Evolutionary conservation across 1,284 basidiomycete species (phyloP).

Genomic region (Tilletia caries): DNA sequence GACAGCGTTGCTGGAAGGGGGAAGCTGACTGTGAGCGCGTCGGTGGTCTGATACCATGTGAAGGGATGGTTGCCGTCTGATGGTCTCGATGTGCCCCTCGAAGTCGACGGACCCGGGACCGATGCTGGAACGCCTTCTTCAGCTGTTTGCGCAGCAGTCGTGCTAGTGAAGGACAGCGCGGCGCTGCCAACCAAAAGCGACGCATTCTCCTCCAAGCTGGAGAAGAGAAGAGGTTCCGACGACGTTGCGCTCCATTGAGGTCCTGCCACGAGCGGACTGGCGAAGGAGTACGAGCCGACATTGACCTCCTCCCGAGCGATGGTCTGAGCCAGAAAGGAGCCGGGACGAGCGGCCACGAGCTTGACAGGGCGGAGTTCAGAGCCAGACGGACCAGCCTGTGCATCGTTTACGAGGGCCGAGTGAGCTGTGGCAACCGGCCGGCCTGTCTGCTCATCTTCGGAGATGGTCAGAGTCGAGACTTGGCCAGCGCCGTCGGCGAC

Average conservation of each 20-base stretch:
- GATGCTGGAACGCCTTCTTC: background rate
- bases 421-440: background rate
- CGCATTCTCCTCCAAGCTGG: background rate
- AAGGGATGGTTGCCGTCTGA: conserved; percentile 60
- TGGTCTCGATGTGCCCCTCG: conserved; percentile 11
- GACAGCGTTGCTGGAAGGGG: conserved; percentile 65
- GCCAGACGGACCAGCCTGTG: background rate
- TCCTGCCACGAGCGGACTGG: background rate
- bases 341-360: background rate
- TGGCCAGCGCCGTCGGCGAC: background rate
- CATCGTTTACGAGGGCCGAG: background rate
- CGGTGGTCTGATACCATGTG: conserved; percentile 82
- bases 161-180: too few relatives aligned
- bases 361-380: background rate
- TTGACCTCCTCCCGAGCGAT: background rate
- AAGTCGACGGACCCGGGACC: background rate
- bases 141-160: too few relatives aligned
- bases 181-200: background rate
- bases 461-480: background rate
- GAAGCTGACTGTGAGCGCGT: conserved; percentile 76
- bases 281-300: background rate
- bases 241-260: conserved; percentile 24
- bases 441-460: background rate
- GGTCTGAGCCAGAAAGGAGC: background rate
- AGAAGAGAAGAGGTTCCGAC: conserved; percentile 53